Percentiles rank a stretch among this genome's conserved stretches.
Conservation (phyloP, 805 yeast genomes). For the Teunomyces panamensis region DNA sequence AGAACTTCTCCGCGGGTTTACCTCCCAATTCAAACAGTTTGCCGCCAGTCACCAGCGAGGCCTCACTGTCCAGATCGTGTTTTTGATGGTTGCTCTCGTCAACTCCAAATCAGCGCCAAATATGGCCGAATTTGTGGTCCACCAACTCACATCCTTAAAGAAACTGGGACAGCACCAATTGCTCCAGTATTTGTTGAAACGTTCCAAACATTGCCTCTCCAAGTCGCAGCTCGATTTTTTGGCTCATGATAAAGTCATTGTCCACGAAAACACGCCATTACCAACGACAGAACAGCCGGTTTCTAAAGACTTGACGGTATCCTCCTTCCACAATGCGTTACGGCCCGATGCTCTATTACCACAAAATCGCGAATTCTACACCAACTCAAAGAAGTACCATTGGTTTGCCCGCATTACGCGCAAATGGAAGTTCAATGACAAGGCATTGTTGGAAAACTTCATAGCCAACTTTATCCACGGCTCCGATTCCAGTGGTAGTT, state of each 20-base stretch:
- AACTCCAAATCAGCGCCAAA: background rate
- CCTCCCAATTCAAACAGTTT: background rate
- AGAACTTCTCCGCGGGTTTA: background rate
- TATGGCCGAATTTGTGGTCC: background rate
- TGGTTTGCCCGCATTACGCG: slow-evolving; percentile 24
- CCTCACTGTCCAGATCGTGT: background rate
- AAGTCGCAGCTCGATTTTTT: background rate
- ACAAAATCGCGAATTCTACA: slow-evolving; percentile 4
- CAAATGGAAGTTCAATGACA: slow-evolving; percentile 20
- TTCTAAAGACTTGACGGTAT: background rate
- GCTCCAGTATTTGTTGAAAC: slow-evolving; percentile 13
- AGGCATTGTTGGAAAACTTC: slow-evolving; percentile 11
- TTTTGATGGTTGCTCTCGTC: background rate
- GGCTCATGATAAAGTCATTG: background rate
- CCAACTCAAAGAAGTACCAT: slow-evolving; percentile 20
- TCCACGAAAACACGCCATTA: background rate
- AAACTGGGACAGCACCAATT: slow-evolving; percentile 10
- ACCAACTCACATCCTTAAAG: slow-evolving; percentile 4
- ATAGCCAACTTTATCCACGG: slow-evolving; percentile 8
- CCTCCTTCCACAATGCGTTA: slow-evolving; percentile 12
- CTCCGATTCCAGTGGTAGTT: slow-evolving; percentile 7
- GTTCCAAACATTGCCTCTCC: slow-evolving; percentile 6
- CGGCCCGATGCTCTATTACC: slow-evolving; percentile 19
- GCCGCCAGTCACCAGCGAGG: background rate
- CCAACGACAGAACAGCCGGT: background rate